Conservation (phyloP, 345 rosid genomes). For the Jatropha curcas region DNA sequence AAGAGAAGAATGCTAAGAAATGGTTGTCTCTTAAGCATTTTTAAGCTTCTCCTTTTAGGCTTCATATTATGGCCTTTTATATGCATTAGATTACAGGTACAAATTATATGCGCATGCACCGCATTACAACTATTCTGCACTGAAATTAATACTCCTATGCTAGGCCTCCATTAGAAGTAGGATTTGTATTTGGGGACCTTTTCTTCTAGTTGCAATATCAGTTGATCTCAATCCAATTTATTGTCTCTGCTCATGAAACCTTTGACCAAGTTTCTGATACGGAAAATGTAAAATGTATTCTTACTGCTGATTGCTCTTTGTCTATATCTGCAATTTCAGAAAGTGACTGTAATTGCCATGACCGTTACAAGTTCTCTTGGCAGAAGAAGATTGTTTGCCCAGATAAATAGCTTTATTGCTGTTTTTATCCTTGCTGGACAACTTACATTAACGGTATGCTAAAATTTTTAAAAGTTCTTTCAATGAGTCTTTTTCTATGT, state of each 20-base stretch:
- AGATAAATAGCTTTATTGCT: conserved; percentile 95
- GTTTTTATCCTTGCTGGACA: conserved; percentile 90
- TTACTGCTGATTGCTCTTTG: neutral
- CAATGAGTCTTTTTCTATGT: no score
- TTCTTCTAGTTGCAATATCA: neutral
- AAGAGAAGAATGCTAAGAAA: neutral
- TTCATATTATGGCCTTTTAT: neutral
- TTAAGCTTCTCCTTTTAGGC: neutral
- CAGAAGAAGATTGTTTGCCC: conserved; percentile 80
- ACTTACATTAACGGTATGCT: conserved; percentile 76
- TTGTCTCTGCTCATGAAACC: neutral
- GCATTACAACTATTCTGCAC: neutral
- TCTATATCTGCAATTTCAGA: conserved; percentile 47
- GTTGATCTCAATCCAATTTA: neutral
- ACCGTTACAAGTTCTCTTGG: conserved; percentile 74
- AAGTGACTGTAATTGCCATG: conserved; percentile 80
- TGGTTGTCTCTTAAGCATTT: neutral
- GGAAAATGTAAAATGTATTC: neutral
- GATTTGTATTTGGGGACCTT: neutral
- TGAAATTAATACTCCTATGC: neutral
- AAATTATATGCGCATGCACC: neutral
- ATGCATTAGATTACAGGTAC: neutral
- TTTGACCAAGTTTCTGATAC: neutral
- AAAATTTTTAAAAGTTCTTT: neutral
- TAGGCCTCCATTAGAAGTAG: neutral